phyloP scores from a whole-genome alignment of 2,329 filamentous ascomycete genomes.

The Alternaria hordeiaustralica region DNA sequence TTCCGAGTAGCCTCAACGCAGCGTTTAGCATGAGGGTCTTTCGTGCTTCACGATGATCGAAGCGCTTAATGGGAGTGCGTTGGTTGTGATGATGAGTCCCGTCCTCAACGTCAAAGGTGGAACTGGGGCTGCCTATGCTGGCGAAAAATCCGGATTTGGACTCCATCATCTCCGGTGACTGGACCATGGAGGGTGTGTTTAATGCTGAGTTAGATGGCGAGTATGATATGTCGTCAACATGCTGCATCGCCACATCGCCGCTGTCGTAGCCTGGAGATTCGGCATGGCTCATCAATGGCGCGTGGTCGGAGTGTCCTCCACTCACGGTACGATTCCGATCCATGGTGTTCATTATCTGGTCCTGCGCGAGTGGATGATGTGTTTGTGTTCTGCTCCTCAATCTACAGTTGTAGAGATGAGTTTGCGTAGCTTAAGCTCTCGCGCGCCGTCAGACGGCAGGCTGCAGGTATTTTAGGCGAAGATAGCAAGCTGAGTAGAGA shows the following conservation, averaged over 20 bases:
- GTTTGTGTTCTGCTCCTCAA: neutral
- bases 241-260: conserved; percentile 33
- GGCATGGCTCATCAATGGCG: conserved; percentile 21
- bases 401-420: neutral
- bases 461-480: neutral
- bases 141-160: conserved; percentile 28
- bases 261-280: conserved; percentile 21
- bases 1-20: conserved; percentile 37
- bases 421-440: neutral
- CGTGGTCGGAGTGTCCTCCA: conserved; percentile 6
- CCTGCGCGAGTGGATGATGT: neutral
- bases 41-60: conserved; percentile 41
- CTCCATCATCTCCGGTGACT: conserved; percentile 19
- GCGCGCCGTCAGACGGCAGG: neutral
- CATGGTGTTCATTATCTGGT: conserved; percentile 3
- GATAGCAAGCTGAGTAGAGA: neutral
- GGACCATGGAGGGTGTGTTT: conserved; percentile 13
- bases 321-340: conserved; percentile 8
- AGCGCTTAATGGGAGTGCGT: conserved; percentile 30
- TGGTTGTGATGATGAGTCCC: conserved; percentile 23
- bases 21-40: too few species aligned
- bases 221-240: conserved; percentile 18
- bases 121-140: conserved; percentile 19
- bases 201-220: conserved; percentile 13
- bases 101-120: conserved; percentile 23